These are phyloP conservation scores for Nothophaeocryptopus gaeumannii DNA, from an alignment of 2,329 filamentous ascomycete species.

Conservation along the genomic window DNA sequence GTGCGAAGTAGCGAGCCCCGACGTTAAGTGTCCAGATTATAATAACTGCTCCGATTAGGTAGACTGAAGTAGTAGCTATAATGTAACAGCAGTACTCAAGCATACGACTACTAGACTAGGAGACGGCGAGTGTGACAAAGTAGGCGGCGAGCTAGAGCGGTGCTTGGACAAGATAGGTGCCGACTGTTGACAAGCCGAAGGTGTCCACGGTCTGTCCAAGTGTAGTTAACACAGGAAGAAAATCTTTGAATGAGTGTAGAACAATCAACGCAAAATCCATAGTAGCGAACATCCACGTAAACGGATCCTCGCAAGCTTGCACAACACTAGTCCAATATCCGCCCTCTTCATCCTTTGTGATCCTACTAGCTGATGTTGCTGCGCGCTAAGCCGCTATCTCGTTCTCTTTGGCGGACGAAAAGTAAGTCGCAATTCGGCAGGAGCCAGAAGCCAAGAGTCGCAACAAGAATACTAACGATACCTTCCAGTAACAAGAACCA, in stretches of 20 bases:
- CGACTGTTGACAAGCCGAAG: slow-evolving; percentile 8
- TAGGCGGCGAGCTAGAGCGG: slow-evolving; percentile 7
- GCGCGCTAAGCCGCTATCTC: slow-evolving; percentile 10
- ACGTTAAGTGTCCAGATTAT: slow-evolving; percentile 13
- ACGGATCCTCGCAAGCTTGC: slow-evolving; percentile 14
- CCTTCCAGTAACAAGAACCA: slow-evolving; percentile 14
- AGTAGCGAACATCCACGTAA: slow-evolving; percentile 32
- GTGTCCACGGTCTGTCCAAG: slow-evolving; percentile 4
- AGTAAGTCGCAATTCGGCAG: slow-evolving; percentile 9
- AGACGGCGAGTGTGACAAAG: slow-evolving; percentile 4
- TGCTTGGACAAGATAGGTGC: slow-evolving; percentile 11
- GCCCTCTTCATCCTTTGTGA: slow-evolving; percentile 42
- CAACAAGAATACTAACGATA: slow-evolving; percentile 6
- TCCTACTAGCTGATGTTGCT: slow-evolving; percentile 45
- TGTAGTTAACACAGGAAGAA: slow-evolving; percentile 6
- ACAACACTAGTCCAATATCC: slow-evolving; percentile 22
- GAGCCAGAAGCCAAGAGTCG: slow-evolving; percentile 1
- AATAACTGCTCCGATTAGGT: slow-evolving; percentile 8
- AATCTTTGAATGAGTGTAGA: slow-evolving; percentile 21
- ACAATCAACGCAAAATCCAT: slow-evolving; percentile 39
- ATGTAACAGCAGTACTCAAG: slow-evolving; percentile 12
- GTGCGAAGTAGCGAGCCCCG: slow-evolving; percentile 7
- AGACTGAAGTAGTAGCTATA: slow-evolving; percentile 4
- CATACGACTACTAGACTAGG: slow-evolving; percentile 3
- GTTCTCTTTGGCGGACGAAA: slow-evolving; percentile 9